Base-by-base conservation (phyloP, 768 basidiomycete genomes). In the Holtermanniella nyarrowii region DNA sequence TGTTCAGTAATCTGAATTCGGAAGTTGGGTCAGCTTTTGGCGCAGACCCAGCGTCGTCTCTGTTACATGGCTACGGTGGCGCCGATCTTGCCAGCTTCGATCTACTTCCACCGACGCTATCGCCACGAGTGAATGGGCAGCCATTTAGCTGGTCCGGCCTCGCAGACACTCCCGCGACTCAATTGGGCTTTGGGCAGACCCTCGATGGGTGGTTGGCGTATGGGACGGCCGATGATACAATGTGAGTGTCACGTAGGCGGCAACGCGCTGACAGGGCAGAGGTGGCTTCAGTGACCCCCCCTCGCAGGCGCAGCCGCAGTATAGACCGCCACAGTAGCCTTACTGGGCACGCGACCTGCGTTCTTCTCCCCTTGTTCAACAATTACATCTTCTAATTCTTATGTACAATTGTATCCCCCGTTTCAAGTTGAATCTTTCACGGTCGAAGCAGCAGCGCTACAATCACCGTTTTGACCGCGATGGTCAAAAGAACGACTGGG, bases 401-500 rank as follows among this genome's bases (percentile, higher is more conserved):
- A n/a, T n/a, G n/a, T n/a, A n/a, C n/a, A n/a, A n/a, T n/a, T n/a
- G n/a, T n/a, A n/a, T n/a, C n/a, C n/a, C n/a, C n/a, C n/a, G n/a
- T n/a, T n/a, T n/a, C n/a, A n/a, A n/a, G n/a, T n/a, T n/a, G n/a
- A n/a, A n/a, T n/a, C n/a, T n/a, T n/a, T n/a, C n/a, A n/a, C n/a
- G n/a, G n/a, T n/a, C n/a, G n/a, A n/a, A n/a, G n/a, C 39, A 65
- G 27, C 50, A 57, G 31, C 3, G 37, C 46, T 18, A 62, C 26
- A 4, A 59, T 61, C 0, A 55, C 27, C 14, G 50, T 23, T 47
- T 66, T 66, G 40, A 63, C 48, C 4, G 31, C 50, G 26, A 57
- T 52, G 13, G 65, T 60, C 13, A 61, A 55, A 0, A 57, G 49
- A 12, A 66, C 62, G 4, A 66, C 65, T 3, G 42, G 56, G 58